These are phyloP conservation scores for Ogataea methylovora DNA, from an alignment of 805 yeast species.

Conservation along the genomic window DNA sequence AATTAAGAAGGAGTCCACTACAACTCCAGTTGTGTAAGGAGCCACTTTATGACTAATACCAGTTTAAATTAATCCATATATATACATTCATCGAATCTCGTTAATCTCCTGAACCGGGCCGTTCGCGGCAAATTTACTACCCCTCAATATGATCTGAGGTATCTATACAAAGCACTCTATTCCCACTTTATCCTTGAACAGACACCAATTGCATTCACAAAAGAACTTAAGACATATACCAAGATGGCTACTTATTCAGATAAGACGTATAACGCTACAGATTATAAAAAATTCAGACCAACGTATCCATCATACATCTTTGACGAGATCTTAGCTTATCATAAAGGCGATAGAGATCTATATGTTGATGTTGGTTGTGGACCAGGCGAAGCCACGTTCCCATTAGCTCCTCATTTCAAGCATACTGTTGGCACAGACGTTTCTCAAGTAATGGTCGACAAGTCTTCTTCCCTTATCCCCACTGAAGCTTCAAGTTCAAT, in stretches of 20 bases:
- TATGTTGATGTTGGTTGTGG: slow-evolving; percentile 60
- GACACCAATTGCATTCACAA: too few relatives aligned
- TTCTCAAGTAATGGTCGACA: slow-evolving; percentile 38
- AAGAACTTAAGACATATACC: too few relatives aligned
- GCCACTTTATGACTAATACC: too few relatives aligned
- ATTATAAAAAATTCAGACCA: slow-evolving; percentile 58
- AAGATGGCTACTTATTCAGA: slow-evolving; percentile 61
- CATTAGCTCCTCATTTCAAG: slow-evolving; percentile 29
- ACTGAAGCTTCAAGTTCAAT: slow-evolving; percentile 11
- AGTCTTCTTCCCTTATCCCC: slow-evolving; percentile 26
- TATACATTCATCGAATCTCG: too few relatives aligned
- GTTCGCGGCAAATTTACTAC: too few relatives aligned
- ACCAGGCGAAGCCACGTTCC: slow-evolving; percentile 44
- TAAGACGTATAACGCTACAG: slow-evolving; percentile 38
- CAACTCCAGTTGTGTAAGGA: too few relatives aligned
- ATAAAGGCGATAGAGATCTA: slow-evolving; percentile 18
- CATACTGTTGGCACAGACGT: slow-evolving; percentile 37
- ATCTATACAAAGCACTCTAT: too few relatives aligned
- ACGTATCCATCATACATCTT: slow-evolving; percentile 50
- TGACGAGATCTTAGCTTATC: slow-evolving; percentile 30
- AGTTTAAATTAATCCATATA: too few relatives aligned
- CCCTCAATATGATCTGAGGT: too few relatives aligned
- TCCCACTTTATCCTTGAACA: too few relatives aligned
- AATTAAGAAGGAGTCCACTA: too few relatives aligned
- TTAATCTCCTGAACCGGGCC: too few relatives aligned